Base-by-base conservation (phyloP, 2,329 filamentous ascomycete species). In the Fusarium tuaranense region DNA sequence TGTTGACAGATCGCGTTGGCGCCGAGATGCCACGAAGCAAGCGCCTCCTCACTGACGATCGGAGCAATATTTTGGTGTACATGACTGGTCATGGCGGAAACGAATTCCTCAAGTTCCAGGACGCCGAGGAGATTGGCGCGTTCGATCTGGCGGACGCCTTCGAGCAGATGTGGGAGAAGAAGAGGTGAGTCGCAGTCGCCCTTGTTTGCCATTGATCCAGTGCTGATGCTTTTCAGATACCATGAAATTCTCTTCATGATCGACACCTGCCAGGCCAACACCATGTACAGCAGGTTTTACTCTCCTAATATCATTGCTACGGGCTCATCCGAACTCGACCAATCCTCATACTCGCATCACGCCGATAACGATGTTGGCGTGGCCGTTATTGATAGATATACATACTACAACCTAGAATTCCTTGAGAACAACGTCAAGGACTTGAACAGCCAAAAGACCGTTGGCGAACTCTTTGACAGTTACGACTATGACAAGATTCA, bases 131-230 rank as follows among this genome's bases (percentile, higher is more conserved):
- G 84, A 98, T 99, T 76, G 95, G 95, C 66, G 95, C 95, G 0
- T 98, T 97, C 82, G 97, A 99, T 84, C 87, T 99, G 67, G 97
- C 97, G 7, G 95, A 99, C 83, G 97, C 97, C 0, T 98, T 99
- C 82, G 95, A 97, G 84, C 96, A 99, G 87, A 99, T 99, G 97
- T 98, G 95, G 94, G 97, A 99, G 88, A 99, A 99, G 91, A 97
- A 97, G 87, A 92, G 97, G 87, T 92, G n/a, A 14, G 75, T 55
- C 22, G 16, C 16, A 22, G 38, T 34, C 20, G n/a, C 22, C 25
- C n/a, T 82, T 57, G n/a, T 38, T 44, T 32, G 20, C 25, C 25
- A 18, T 36, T 25, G 22, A 57, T 18, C 13, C 20, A 12, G n/a
- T 55, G 27, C 68, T 76, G 51, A 74, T 39, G 14, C 8, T 64